These are phyloP conservation scores for Paralagenidium karlingii DNA, from an alignment of 352 stramenopile species.

Conservation along the genomic window DNA sequence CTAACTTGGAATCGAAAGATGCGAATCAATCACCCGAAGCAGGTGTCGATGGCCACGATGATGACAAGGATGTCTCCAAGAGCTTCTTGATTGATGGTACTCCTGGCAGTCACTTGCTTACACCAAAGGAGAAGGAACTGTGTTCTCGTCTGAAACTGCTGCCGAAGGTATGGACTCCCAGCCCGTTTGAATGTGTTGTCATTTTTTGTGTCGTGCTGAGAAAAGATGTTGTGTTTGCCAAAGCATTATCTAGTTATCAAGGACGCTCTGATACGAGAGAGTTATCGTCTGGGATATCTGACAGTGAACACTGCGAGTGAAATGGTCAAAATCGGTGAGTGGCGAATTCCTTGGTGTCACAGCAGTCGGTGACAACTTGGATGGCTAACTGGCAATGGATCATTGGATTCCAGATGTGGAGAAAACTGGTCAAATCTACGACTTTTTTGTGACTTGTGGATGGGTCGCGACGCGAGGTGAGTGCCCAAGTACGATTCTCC, in stretches of 20 bases:
- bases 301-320: constrained; percentile 68
- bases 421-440: constrained; percentile 79
- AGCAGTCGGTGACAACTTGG: background rate
- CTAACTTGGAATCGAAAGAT: constrained; percentile 19
- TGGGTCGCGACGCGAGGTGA: no score
- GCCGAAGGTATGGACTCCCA: constrained; percentile 47
- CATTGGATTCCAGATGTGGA: constrained; percentile 55
- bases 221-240: constrained; percentile 1
- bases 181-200: background rate
- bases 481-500: no score
- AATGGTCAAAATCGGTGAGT: constrained; percentile 85
- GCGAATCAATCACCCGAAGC: background rate
- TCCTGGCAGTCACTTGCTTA: constrained; percentile 80
- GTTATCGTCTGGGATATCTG: constrained; percentile 61
- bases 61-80: constrained; percentile 8
- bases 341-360: background rate
- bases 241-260: constrained; percentile 94
- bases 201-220: background rate
- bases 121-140: constrained; percentile 82
- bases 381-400: no score
- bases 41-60: constrained; percentile 2
- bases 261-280: constrained; percentile 86
- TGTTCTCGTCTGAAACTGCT: constrained; percentile 85
- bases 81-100: constrained; percentile 59
- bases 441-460: constrained; percentile 84